These are phyloP conservation scores for Ogataea nakhonphanomensis DNA, from an alignment of 805 yeast genomes.

Conservation along the genomic window DNA sequence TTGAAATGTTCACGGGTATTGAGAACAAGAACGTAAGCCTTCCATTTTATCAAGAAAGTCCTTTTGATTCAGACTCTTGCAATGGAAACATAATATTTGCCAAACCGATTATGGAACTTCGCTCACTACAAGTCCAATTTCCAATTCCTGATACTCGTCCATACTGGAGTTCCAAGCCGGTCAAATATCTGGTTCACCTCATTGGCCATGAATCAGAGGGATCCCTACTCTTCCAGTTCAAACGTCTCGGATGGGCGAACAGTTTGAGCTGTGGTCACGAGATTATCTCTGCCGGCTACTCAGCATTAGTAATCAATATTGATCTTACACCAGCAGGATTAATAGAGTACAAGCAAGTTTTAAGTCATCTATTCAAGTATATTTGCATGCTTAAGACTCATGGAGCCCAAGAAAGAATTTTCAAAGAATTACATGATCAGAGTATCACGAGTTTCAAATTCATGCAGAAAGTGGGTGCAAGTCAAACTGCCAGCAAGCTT, in stretches of 20 bases:
- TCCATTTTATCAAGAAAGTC: slow-evolving; percentile 45
- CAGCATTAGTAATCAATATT: slow-evolving; percentile 63
- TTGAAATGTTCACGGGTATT: slow-evolving; percentile 59
- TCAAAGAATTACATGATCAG: slow-evolving; percentile 69
- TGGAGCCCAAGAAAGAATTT: slow-evolving; percentile 76
- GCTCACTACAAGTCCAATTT: slow-evolving; percentile 64
- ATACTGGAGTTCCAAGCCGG: slow-evolving; percentile 66
- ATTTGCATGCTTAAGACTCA: slow-evolving; percentile 53
- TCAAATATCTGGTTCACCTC: slow-evolving; percentile 70
- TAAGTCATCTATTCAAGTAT: slow-evolving; percentile 66
- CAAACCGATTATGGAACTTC: slow-evolving; percentile 79
- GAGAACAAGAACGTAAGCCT: slow-evolving; percentile 45
- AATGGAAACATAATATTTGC: slow-evolving; percentile 56
- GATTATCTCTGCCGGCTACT: slow-evolving; percentile 62
- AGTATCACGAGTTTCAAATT: slow-evolving; percentile 72
- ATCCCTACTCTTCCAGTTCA: slow-evolving; percentile 68
- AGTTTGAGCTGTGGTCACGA: slow-evolving; percentile 71
- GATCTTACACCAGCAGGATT: slow-evolving; percentile 78
- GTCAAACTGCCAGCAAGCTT: slow-evolving; percentile 61
- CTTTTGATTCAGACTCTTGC: slow-evolving; percentile 46
- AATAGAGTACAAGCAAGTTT: slow-evolving; percentile 56
- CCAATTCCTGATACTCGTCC: slow-evolving; percentile 71
- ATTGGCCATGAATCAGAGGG: slow-evolving; percentile 94
- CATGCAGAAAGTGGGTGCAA: slow-evolving; percentile 70
- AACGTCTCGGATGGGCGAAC: slow-evolving; percentile 74